Percentiles rank a stretch among this genome's conserved stretches.
Conservation (phyloP, 116 monocot species). For the Posidonia oceanica region DNA sequence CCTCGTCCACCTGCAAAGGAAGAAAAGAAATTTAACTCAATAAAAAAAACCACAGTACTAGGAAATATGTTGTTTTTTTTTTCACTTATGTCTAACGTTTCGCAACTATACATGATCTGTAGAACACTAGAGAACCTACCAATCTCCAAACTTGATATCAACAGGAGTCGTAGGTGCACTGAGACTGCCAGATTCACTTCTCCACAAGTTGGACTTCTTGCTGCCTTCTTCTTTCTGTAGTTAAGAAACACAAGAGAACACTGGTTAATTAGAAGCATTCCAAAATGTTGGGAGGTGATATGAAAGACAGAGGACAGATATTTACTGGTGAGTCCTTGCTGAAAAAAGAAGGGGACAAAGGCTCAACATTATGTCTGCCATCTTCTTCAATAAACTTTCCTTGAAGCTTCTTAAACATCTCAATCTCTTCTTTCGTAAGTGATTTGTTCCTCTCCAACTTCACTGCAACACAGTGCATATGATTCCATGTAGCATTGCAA, state of each 20-base stretch:
- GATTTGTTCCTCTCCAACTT: slow-evolving; percentile 42
- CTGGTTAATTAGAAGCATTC: not conserved
- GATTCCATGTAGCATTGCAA: not conserved
- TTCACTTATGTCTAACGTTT: not conserved
- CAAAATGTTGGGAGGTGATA: not conserved
- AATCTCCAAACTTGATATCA: slow-evolving; percentile 9
- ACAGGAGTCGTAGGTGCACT: not conserved
- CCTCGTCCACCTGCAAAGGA: slow-evolving; percentile 49
- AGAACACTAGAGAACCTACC: not conserved
- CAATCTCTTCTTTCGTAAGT: slow-evolving; percentile 55
- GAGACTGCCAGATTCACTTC: not conserved
- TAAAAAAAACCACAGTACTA: not conserved
- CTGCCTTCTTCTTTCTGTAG: not conserved
- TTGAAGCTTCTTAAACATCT: slow-evolving; percentile 27
- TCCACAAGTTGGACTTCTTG: slow-evolving; percentile 1
- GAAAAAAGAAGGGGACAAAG: slow-evolving; percentile 2
- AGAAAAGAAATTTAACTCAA: not conserved
- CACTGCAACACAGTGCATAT: slow-evolving; percentile 11
- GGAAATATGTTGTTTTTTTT: too few relatives aligned
- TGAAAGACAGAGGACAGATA: not conserved
- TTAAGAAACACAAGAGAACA: not conserved
- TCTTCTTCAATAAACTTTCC: slow-evolving; percentile 10
- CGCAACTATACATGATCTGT: too few relatives aligned
- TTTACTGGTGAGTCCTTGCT: slow-evolving; percentile 11
- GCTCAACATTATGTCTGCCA: not conserved